phyloP scores from a whole-genome alignment of 177 flowering plant genomes.

The Vitis hybrid region DNA sequence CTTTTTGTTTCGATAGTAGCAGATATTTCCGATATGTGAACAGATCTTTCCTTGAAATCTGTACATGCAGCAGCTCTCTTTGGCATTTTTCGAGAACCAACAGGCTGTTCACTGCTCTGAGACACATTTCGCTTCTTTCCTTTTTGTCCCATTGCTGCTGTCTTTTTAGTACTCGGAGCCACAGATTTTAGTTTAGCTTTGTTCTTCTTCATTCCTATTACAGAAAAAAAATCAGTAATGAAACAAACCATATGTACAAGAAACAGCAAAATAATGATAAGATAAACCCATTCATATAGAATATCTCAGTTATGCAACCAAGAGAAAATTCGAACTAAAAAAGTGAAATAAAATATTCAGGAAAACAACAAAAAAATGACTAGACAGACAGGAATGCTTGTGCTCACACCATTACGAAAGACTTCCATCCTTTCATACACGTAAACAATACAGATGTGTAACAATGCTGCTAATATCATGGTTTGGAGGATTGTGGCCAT shows the following conservation, averaged over 20 bases:
- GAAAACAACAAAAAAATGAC: no score
- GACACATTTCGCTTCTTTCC: slow-evolving; percentile 32
- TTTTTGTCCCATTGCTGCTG: neutral
- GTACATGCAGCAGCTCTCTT: slow-evolving; percentile 76
- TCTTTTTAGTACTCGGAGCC: slow-evolving; percentile 9
- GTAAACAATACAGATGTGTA: no score
- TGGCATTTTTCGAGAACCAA: slow-evolving; percentile 52
- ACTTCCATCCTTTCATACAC: no score
- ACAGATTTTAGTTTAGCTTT: slow-evolving; percentile 16
- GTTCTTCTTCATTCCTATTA: slow-evolving; percentile 23
- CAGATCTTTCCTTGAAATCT: slow-evolving; percentile 61
- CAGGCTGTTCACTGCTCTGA: slow-evolving; percentile 17
- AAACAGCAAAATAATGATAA: no score
- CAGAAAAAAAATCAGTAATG: neutral
- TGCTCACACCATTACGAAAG: no score
- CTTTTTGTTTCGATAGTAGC: slow-evolving; percentile 38
- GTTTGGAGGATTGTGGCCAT: no score
- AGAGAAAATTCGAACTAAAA: no score
- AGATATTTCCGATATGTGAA: slow-evolving; percentile 41
- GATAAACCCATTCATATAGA: no score
- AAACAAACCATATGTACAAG: neutral
- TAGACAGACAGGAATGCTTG: no score
- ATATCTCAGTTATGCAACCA: no score
- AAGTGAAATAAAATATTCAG: no score
- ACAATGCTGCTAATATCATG: no score